phyloP scores from a whole-genome alignment of 306 rosid species.

The Sicyos edulis region DNA sequence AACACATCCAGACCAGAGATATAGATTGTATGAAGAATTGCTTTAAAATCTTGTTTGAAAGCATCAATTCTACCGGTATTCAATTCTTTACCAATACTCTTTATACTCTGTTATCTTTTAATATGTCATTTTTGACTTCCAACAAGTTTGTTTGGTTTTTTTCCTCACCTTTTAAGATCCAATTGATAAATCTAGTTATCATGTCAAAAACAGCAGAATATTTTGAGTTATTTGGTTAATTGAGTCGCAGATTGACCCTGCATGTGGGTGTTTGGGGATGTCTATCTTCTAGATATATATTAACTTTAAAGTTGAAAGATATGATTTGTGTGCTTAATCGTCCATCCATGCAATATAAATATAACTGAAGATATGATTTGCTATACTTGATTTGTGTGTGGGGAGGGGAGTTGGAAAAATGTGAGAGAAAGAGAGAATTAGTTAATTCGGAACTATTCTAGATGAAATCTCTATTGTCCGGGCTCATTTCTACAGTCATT shows the following conservation, averaged over 20 bases:
- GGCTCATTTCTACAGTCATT: neutral
- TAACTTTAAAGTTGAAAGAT: neutral
- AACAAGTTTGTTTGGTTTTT: neutral
- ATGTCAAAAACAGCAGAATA: neutral
- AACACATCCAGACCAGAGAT: constrained; percentile 35
- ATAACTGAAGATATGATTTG: neutral
- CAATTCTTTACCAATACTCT: neutral
- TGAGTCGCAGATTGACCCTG: neutral
- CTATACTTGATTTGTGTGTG: neutral
- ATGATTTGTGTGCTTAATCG: neutral
- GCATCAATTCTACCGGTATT: constrained; percentile 71
- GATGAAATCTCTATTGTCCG: neutral
- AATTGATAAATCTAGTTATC: neutral
- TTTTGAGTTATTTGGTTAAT: neutral
- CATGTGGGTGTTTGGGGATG: neutral
- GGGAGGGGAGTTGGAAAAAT: neutral
- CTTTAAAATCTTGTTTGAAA: constrained; percentile 66
- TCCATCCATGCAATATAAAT: too few relatives aligned
- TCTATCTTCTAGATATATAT: neutral
- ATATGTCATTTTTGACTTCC: neutral
- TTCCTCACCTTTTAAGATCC: neutral
- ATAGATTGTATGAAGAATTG: constrained; percentile 45
- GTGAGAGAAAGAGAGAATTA: constrained; percentile 5
- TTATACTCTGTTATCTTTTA: neutral
- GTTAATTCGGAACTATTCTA: neutral